phyloP scores from a whole-genome alignment of 768 basidiomycete species.

The Kwoniella shandongensis region DNA sequence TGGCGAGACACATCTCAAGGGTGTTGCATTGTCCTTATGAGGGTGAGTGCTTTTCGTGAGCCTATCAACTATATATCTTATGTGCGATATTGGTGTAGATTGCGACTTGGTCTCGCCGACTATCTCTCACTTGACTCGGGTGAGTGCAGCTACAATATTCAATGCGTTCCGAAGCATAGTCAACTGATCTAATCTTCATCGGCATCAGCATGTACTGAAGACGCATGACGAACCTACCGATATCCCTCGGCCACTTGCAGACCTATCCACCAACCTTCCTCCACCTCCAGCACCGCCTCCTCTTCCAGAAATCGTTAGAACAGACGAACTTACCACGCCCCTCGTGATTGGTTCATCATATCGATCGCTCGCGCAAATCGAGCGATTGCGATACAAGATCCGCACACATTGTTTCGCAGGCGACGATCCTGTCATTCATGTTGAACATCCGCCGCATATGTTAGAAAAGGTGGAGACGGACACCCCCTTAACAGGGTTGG shows the following conservation, averaged over 20 bases:
- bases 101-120: slow-evolving; percentile 26
- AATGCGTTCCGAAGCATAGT: background rate
- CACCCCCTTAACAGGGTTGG: background rate
- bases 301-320: slow-evolving; percentile 20
- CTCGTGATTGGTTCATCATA: slow-evolving; percentile 22
- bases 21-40: slow-evolving; percentile 28
- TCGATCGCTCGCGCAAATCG: slow-evolving; percentile 12
- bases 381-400: slow-evolving; percentile 23
- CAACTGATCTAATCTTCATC: background rate
- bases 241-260: slow-evolving; percentile 19
- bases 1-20: slow-evolving; percentile 32
- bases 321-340: slow-evolving; percentile 30
- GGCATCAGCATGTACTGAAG: slow-evolving; percentile 32
- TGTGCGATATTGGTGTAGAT: slow-evolving; percentile 4
- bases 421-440: slow-evolving; percentile 32
- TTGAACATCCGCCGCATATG: slow-evolving; percentile 36
- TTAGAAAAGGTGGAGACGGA: slow-evolving; percentile 19
- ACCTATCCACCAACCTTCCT: slow-evolving; percentile 8
- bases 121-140: slow-evolving; percentile 29
- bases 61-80: slow-evolving; percentile 1
- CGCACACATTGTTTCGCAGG: slow-evolving; percentile 29
- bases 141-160: slow-evolving; percentile 2
- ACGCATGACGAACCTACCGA: slow-evolving; percentile 26
- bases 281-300: slow-evolving; percentile 1
- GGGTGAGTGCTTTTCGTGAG: slow-evolving; percentile 10